Evolutionary conservation across 345 rosid species (phyloP).

Genomic region (Gossypium herbaceum): DNA sequence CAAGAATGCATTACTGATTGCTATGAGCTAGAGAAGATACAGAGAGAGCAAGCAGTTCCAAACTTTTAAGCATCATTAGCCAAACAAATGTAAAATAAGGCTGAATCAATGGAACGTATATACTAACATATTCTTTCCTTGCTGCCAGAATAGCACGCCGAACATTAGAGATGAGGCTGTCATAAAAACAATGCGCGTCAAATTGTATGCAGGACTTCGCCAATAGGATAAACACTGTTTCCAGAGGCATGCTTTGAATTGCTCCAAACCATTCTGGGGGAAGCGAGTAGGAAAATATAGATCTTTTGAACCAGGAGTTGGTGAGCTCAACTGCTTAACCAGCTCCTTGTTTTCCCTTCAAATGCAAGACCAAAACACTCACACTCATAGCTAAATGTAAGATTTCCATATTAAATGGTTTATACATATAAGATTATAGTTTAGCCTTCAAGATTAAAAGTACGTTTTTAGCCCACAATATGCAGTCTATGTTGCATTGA

Average conservation of each 20-base stretch:
- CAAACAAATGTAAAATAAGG: background rate
- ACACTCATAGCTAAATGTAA: background rate
- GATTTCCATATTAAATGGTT: background rate
- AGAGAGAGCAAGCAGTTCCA: background rate
- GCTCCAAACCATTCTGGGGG: constrained; percentile 37
- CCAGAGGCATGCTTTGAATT: constrained; percentile 55
- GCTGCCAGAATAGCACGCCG: constrained; percentile 49
- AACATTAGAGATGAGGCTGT: constrained; percentile 27
- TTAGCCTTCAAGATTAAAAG: background rate
- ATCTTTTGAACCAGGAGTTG: background rate
- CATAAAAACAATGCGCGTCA: constrained; percentile 31
- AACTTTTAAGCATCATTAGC: background rate
- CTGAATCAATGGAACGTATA: background rate
- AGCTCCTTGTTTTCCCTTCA: background rate
- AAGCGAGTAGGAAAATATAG: constrained; percentile 22
- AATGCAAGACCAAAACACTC: background rate
- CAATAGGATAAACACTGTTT: constrained; percentile 56
- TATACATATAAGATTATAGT: background rate
- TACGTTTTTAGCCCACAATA: too few species aligned
- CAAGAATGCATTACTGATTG: background rate
- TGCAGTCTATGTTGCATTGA: too few species aligned
- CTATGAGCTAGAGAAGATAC: background rate
- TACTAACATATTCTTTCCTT: constrained; percentile 42
- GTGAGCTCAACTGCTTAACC: background rate
- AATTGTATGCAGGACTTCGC: constrained; percentile 52